Percentiles rank a stretch among this genome's conserved stretches.
phyloP scores from a whole-genome alignment of 805 yeast species.

The Teunomyces funiuensis region DNA sequence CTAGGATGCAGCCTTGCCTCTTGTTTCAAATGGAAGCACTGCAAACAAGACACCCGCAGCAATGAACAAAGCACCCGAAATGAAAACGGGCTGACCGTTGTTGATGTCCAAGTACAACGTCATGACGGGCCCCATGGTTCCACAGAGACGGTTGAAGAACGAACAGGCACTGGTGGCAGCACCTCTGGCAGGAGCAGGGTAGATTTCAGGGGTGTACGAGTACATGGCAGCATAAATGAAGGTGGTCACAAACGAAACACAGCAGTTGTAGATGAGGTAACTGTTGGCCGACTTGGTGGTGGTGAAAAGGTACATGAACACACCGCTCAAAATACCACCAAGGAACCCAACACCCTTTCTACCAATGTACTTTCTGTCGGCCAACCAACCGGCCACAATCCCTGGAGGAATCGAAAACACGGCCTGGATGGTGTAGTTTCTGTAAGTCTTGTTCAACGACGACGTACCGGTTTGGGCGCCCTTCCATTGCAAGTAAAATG shows the following conservation, averaged over 20 bases:
- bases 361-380: slow-evolving; percentile 4
- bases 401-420: slow-evolving; percentile 6
- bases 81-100: slow-evolving; percentile 13
- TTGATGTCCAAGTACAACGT: slow-evolving; percentile 10
- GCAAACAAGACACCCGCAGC: slow-evolving; percentile 3
- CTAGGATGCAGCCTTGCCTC: slow-evolving; percentile 11
- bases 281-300: slow-evolving; percentile 1
- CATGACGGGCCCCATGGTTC: slow-evolving; percentile 5
- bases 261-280: slow-evolving; percentile 5
- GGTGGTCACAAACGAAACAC: slow-evolving; percentile 6
- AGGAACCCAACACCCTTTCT: slow-evolving; percentile 6
- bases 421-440: slow-evolving; percentile 6
- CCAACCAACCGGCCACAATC: slow-evolving; percentile 4
- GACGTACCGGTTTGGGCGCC: slow-evolving; percentile 4
- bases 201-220: slow-evolving; percentile 13
- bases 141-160: slow-evolving; percentile 5
- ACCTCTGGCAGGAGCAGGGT: slow-evolving; percentile 12
- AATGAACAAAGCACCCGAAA: slow-evolving; percentile 11
- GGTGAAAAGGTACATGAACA: slow-evolving; percentile 5
- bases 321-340: slow-evolving; percentile 3
- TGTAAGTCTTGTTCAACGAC: slow-evolving; percentile 1
- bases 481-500: slow-evolving; percentile 7
- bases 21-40: slow-evolving; percentile 8
- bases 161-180: slow-evolving; percentile 12
- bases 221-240: slow-evolving; percentile 9